phyloP scores from a whole-genome alignment of 1,139 yeast species.

The Blastobotrys buckinghamii region DNA sequence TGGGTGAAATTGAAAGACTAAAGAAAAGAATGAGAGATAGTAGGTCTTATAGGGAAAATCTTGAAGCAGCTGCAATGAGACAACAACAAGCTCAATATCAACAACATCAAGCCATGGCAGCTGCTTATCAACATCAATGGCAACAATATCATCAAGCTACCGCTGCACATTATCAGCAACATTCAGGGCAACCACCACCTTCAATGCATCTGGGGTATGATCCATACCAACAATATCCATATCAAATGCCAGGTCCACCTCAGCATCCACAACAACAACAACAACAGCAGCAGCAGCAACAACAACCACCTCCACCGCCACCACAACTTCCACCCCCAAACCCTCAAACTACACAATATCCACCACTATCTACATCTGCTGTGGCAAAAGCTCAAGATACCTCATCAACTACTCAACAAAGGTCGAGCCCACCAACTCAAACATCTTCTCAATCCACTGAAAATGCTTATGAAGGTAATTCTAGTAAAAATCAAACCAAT shows the following conservation, averaged over 20 bases:
- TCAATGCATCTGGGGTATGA: background rate
- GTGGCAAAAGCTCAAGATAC: too few species aligned
- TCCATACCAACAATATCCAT: background rate
- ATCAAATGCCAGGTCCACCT: too few species aligned
- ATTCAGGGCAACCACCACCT: background rate
- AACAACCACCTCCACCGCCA: slow-evolving; percentile 5
- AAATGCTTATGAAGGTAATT: background rate
- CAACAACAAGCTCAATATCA: slow-evolving; percentile 15
- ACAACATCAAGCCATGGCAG: slow-evolving; percentile 16
- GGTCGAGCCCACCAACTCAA: background rate
- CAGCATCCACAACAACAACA: slow-evolving; percentile 15
- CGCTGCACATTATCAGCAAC: slow-evolving; percentile 11
- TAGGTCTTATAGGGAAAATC: slow-evolving; percentile 18
- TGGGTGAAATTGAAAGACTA: slow-evolving; percentile 35
- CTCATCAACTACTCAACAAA: too few species aligned
- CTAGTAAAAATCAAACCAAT: background rate
- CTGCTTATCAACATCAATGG: slow-evolving; percentile 15
- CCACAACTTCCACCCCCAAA: background rate
- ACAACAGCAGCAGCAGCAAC: slow-evolving; percentile 9
- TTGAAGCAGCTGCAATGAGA: slow-evolving; percentile 14
- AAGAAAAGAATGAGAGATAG: slow-evolving; percentile 24
- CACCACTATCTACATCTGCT: too few species aligned
- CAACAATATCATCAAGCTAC: slow-evolving; percentile 14
- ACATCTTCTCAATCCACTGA: background rate
- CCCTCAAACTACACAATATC: too few species aligned